Evolutionary conservation across 2,329 filamentous ascomycete species (phyloP).

Genomic region (Beauveria sp.): DNA sequence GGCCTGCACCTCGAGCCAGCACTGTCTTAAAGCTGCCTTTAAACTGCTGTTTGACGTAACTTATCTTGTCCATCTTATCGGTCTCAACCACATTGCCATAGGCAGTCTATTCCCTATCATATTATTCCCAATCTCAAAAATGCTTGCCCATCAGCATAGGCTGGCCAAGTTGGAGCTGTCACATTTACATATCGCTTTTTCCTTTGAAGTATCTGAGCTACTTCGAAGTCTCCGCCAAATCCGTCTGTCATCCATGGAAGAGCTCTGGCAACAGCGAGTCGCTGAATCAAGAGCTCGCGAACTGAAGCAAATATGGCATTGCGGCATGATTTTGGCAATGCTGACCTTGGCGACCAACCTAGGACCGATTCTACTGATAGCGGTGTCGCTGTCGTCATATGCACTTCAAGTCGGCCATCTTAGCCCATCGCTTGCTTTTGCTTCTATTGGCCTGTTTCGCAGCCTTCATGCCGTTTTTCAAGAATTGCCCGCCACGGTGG

Average conservation of each 20-base stretch:
- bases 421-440: constrained; percentile 12
- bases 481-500: constrained; percentile 1
- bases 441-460: constrained; percentile 8
- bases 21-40: constrained; percentile 5
- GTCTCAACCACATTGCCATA: constrained; percentile 6
- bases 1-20: neutral
- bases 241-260: constrained; percentile 11
- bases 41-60: constrained; percentile 10
- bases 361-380: constrained; percentile 6
- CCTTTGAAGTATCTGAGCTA: constrained; percentile 4
- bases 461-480: constrained; percentile 8
- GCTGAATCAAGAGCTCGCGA: neutral
- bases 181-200: neutral
- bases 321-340: constrained; percentile 4
- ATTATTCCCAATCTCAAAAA: constrained; percentile 9
- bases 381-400: constrained; percentile 9
- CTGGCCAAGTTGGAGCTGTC: neutral
- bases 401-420: constrained; percentile 3
- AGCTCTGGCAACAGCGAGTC: constrained; percentile 5
- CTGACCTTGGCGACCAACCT: constrained; percentile 6
- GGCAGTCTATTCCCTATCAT: constrained; percentile 2
- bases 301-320: constrained; percentile 8
- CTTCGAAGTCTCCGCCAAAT: constrained; percentile 11
- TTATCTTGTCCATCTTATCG: constrained; percentile 9
- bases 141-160: constrained; percentile 5